A percentile compares a stretch with the other conserved stretches of the same genome.
phyloP scores from a whole-genome alignment of 2,329 filamentous ascomycete genomes.

The Penicillium sp. region DNA sequence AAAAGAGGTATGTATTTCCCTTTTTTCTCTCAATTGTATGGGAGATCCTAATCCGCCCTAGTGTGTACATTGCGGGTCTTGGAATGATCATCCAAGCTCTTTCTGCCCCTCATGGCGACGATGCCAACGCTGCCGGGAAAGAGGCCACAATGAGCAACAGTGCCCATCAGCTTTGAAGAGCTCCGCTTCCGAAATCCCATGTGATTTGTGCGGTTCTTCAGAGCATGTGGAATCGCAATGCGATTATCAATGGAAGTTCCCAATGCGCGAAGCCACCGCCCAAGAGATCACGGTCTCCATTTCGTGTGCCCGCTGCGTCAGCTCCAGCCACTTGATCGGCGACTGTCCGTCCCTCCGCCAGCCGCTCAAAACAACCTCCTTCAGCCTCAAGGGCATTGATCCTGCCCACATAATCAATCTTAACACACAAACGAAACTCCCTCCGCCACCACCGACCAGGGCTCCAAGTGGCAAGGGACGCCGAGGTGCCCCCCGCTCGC shows the following conservation, averaged over 20 bases:
- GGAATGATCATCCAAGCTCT: conserved; percentile 40
- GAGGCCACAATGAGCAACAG: conserved; percentile 54
- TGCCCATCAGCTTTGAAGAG: conserved; percentile 60
- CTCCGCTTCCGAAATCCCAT: conserved; percentile 54
- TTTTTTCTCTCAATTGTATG: neutral
- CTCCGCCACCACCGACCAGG: conserved; percentile 3
- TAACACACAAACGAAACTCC: conserved; percentile 26
- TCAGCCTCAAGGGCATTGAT: conserved; percentile 40
- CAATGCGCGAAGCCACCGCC: conserved; percentile 23
- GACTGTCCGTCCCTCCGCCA: conserved; percentile 41
- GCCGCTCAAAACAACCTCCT: conserved; percentile 36
- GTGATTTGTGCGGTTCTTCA: conserved; percentile 57
- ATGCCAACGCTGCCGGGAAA: conserved; percentile 58
- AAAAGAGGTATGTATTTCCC: conserved; percentile 38
- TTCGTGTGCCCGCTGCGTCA: conserved; percentile 46
- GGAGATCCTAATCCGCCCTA: conserved; percentile 14
- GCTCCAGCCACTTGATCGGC: conserved; percentile 44
- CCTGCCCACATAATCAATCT: conserved; percentile 40
- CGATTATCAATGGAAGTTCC: conserved; percentile 56
- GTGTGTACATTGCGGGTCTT: conserved; percentile 45
- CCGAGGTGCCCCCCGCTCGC: conserved; percentile 25
- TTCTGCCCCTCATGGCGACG: conserved; percentile 43
- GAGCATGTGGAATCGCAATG: conserved; percentile 62
- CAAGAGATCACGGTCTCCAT: conserved; percentile 42
- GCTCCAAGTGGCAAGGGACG: conserved; percentile 26